Base-by-base conservation (phyloP, 2,329 filamentous ascomycete species). In the Bipolaris gigantea region DNA sequence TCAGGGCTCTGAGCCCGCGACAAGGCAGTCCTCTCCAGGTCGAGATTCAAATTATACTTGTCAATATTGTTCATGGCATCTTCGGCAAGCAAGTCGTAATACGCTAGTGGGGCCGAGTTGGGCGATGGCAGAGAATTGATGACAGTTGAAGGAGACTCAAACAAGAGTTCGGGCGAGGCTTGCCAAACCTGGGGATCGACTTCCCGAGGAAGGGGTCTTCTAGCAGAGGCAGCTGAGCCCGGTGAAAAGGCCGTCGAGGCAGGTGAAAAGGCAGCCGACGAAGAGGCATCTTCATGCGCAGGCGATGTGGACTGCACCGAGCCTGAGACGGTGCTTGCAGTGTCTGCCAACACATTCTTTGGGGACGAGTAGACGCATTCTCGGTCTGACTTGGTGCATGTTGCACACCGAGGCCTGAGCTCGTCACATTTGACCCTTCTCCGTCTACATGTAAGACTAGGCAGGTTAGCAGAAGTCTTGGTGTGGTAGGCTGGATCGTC, bases 361-460 rank as follows among this genome's bases (percentile, higher is more conserved):
- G 48, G 23, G 3, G 60, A 52, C 23, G 59, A 70, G 63, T 78
- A 79, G 13, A 73, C 60, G 59, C 78, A 81, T 50, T 73, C 71
- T 55, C 77, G 73, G 41, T 73, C 69, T 36, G 73, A 75, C 59
- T 79, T 80, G 15, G 69, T 62, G 63, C 78, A 81, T 59, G 75
- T 75, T 34, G 73, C 73, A 58, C 78, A 80, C 30, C 71, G 64
- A 13, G 77, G 78, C 56, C 74, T 76, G 33, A 69, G 69, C 66
- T 81, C 79, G 57, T 80, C 79, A 62, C 80, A 82, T 67, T 82
- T 82, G 63, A 81, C 79, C 55, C 80, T 76, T 51, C 80, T 70
- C 53, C 73, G 73, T 44, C 77, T 75, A 60, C 78, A 80, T 13
- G 76, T 78, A 40, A 77, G 65, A 57, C 75, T 78, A 50, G 23